These are phyloP conservation scores for Ananas comosus DNA, from an alignment of 176 grass and related monocot genomes.

Conservation along the genomic window DNA sequence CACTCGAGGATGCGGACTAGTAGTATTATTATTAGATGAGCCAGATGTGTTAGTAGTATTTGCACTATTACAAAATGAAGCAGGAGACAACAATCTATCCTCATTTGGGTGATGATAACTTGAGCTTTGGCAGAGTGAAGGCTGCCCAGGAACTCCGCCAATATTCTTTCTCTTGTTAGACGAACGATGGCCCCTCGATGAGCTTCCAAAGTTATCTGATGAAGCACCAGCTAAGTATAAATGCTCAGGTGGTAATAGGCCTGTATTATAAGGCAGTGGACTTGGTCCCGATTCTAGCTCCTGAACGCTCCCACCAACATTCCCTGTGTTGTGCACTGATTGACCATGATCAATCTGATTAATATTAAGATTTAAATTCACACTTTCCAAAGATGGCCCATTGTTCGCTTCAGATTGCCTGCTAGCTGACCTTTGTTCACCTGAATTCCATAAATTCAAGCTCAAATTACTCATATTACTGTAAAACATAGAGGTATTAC, in stretches of 20 bases:
- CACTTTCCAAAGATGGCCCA: conserved; percentile 8
- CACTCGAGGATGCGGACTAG: not conserved
- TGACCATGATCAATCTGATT: conserved; percentile 12
- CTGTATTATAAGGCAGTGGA: not conserved
- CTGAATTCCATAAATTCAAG: conserved; percentile 13
- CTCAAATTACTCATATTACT: not conserved
- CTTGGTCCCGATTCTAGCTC: conserved; percentile 1
- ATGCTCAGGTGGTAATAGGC: not conserved
- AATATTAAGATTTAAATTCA: conserved; percentile 13
- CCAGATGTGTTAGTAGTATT: not conserved
- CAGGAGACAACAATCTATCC: conserved; percentile 1
- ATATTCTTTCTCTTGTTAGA: conserved; percentile 23
- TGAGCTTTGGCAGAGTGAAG: conserved; percentile 14
- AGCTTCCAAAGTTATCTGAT: conserved; percentile 9
- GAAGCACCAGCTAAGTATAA: not conserved
- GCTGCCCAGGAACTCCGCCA: conserved; percentile 1
- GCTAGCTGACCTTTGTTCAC: conserved; percentile 1
- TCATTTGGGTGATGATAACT: not conserved
- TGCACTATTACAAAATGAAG: not conserved
- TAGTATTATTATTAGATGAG: not conserved
- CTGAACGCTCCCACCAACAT: not conserved
- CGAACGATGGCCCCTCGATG: not conserved
- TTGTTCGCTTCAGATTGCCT: conserved; percentile 8
- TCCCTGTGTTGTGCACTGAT: not conserved
- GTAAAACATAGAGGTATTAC: not conserved